Evolutionary conservation across 257 asterid genomes (phyloP).

Genomic region (Gentiana dahurica): DNA sequence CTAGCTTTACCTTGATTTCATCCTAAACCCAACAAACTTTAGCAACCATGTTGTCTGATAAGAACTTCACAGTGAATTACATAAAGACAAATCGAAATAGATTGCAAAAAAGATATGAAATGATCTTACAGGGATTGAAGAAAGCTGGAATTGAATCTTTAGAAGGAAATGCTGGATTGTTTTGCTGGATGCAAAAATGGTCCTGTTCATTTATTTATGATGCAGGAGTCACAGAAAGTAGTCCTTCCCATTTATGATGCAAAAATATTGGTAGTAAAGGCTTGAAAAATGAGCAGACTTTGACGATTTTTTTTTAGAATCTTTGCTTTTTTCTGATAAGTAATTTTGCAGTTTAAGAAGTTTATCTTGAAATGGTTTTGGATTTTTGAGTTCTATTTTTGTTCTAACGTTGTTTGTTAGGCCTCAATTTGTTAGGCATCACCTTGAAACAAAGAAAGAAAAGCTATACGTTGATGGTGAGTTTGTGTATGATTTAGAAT

Average conservation of each 20-base stretch:
- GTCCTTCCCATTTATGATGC: slow-evolving; percentile 4
- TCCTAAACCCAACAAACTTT: slow-evolving; percentile 37
- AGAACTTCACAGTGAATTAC: slow-evolving; percentile 19
- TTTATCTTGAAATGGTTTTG: slow-evolving; percentile 37
- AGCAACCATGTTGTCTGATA: slow-evolving; percentile 28
- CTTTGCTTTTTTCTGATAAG: background rate
- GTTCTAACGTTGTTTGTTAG: slow-evolving; percentile 32
- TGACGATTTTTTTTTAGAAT: slow-evolving; percentile 1
- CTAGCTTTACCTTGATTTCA: slow-evolving; percentile 38
- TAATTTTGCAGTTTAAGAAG: slow-evolving; percentile 1
- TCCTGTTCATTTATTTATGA: slow-evolving; percentile 9
- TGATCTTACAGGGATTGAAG: slow-evolving; percentile 21
- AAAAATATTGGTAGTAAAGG: background rate
- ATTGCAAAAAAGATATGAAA: slow-evolving; percentile 19
- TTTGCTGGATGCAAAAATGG: slow-evolving; percentile 56
- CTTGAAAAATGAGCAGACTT: background rate
- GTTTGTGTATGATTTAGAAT: too few relatives aligned
- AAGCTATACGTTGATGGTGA: too few relatives aligned
- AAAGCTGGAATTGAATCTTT: slow-evolving; percentile 26
- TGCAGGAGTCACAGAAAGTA: slow-evolving; percentile 9
- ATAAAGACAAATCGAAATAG: slow-evolving; percentile 26
- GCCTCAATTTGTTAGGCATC: slow-evolving; percentile 40
- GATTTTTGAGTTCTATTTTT: slow-evolving; percentile 32
- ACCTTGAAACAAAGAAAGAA: too few relatives aligned
- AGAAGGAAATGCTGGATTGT: slow-evolving; percentile 37